Evolutionary conservation across 768 basidiomycete genomes (phyloP).

Genomic region (Phylloporus rhodoxanthus): DNA sequence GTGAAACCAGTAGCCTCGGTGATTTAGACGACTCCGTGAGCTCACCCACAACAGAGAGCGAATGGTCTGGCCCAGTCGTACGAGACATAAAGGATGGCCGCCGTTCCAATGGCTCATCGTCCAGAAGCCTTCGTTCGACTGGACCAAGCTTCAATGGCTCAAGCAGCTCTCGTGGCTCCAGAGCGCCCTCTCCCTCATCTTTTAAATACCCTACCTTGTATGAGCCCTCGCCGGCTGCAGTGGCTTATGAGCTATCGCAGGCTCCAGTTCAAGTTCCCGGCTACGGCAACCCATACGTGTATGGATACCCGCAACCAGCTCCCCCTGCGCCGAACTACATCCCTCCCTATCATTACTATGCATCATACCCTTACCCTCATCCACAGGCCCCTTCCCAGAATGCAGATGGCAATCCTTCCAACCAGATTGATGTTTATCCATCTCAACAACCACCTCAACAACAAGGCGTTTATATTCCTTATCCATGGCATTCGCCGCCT

Average conservation of each 20-base stretch:
- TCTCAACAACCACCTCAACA: constrained; percentile 30
- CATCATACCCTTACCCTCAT: constrained; percentile 49
- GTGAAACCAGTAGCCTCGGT: constrained; percentile 54
- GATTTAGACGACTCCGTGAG: constrained; percentile 66
- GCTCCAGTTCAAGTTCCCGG: constrained; percentile 26
- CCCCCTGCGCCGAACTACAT: constrained; percentile 36
- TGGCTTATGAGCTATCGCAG: constrained; percentile 30
- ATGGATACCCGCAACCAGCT: constrained; percentile 39
- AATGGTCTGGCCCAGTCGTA: constrained; percentile 60
- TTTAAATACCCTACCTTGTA: constrained; percentile 72
- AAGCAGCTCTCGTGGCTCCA: constrained; percentile 62
- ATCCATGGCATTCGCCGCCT: constrained; percentile 32
- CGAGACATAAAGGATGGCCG: constrained; percentile 54
- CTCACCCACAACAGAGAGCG: constrained; percentile 75
- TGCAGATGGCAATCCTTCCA: constrained; percentile 29
- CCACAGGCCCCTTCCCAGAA: constrained; percentile 38
- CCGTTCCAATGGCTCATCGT: constrained; percentile 52
- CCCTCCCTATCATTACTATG: constrained; percentile 37
- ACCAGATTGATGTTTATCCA: constrained; percentile 29
- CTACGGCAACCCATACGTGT: constrained; percentile 31
- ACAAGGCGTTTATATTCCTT: constrained; percentile 27
- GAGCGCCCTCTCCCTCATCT: constrained; percentile 65
- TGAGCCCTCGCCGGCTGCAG: constrained; percentile 42
- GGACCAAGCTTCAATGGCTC: constrained; percentile 48
- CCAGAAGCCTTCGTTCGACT: constrained; percentile 53